Evolutionary conservation across 768 basidiomycete species (phyloP).

Genomic region (Lactarius tabidus): DNA sequence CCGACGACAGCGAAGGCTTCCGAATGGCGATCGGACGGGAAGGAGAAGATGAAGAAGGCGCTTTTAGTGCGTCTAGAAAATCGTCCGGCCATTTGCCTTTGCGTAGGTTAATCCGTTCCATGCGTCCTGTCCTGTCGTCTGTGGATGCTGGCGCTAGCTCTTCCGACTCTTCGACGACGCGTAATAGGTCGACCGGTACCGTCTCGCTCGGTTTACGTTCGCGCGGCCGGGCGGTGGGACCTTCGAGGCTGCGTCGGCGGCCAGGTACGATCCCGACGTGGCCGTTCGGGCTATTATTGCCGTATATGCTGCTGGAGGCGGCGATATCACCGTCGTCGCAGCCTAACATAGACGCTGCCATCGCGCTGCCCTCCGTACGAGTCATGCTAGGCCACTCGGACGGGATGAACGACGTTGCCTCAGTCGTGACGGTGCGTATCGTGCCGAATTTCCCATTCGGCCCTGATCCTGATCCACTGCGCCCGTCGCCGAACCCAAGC

Average conservation of each 20-base stretch:
- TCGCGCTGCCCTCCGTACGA: conserved; percentile 56
- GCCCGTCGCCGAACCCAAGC: conserved; percentile 31
- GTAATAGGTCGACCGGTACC: conserved; percentile 54
- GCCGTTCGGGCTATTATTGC: conserved; percentile 5
- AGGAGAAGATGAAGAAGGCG: conserved; percentile 22
- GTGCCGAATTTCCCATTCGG: conserved; percentile 67
- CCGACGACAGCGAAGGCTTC: conserved; percentile 13
- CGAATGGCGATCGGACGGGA: conserved; percentile 18
- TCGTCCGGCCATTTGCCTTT: conserved; percentile 86
- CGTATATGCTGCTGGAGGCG: background rate
- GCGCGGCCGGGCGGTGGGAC: conserved; percentile 31
- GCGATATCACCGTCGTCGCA: conserved; percentile 40
- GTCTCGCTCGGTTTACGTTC: conserved; percentile 66
- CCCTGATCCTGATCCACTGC: conserved; percentile 29
- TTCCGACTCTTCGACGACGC: conserved; percentile 67
- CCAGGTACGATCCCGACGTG: background rate
- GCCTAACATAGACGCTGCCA: conserved; percentile 42
- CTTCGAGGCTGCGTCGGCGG: conserved; percentile 25
- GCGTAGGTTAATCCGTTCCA: conserved; percentile 51
- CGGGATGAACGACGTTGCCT: conserved; percentile 57
- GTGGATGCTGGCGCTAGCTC: conserved; percentile 38
- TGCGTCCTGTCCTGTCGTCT: conserved; percentile 35
- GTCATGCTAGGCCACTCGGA: conserved; percentile 62
- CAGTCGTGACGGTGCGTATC: conserved; percentile 77
- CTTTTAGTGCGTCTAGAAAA: conserved; percentile 58